A percentile compares a stretch with the other conserved stretches of the same genome.
These are phyloP conservation scores for Penicillium vulpinum DNA, from an alignment of 2,329 filamentous ascomycete genomes.

Conservation along the genomic window DNA sequence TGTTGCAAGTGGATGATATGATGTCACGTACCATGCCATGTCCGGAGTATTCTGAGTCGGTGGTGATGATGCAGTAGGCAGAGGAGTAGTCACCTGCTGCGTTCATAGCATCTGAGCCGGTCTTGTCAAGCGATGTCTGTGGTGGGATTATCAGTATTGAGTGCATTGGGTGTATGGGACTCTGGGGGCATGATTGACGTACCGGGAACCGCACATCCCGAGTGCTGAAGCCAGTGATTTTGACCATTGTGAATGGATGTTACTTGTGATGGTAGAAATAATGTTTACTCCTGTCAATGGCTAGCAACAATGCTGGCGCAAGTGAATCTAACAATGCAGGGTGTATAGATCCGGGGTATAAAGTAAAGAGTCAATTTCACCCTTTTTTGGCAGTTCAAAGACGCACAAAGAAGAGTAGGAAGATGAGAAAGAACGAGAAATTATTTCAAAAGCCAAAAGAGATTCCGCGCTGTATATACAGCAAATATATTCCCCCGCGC, in stretches of 20 bases:
- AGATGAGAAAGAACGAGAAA: neutral
- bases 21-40: conserved; percentile 44
- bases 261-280: neutral
- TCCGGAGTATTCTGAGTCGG: conserved; percentile 59
- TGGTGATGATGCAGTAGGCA: conserved; percentile 90
- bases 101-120: conserved; percentile 97
- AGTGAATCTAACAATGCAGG: conserved; percentile 6
- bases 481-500: conserved; percentile 18
- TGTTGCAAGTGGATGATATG: neutral
- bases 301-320: neutral
- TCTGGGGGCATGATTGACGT: conserved; percentile 22
- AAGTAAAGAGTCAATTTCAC: neutral
- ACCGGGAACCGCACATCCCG: conserved; percentile 73
- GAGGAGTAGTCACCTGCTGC: conserved; percentile 88
- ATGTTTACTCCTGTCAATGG: conserved; percentile 10
- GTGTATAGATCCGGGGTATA: neutral
- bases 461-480: conserved; percentile 21
- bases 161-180: neutral
- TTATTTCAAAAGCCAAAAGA: conserved; percentile 4
- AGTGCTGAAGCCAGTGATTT: conserved; percentile 70
- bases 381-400: neutral
- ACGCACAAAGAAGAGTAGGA: neutral
- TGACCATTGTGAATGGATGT: conserved; percentile 49
- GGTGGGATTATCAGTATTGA: conserved; percentile 1
- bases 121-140: conserved; percentile 87